Conservation (phyloP, 2,329 filamentous ascomycete species). For the Scedosporium boydii region DNA sequence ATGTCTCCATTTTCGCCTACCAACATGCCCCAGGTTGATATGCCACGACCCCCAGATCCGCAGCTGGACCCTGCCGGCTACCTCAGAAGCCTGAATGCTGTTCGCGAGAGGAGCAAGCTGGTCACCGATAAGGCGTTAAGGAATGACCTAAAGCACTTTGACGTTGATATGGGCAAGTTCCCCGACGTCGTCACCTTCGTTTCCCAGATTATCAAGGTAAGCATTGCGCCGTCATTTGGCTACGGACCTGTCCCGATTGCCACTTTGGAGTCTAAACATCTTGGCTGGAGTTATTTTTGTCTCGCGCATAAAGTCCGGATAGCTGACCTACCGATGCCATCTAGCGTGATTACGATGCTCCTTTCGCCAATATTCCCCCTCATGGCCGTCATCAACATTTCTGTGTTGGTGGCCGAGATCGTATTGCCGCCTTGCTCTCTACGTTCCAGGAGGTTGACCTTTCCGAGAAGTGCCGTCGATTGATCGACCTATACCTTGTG, state of each 20-base stretch:
- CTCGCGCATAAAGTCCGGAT: background rate
- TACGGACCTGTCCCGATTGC: background rate
- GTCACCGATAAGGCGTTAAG: conserved; percentile 67
- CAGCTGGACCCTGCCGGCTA: conserved; percentile 82
- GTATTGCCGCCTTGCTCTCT: conserved; percentile 60
- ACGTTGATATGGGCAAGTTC: conserved; percentile 80
- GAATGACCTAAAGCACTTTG: conserved; percentile 76
- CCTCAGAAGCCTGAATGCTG: conserved; percentile 78
- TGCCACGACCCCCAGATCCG: conserved; percentile 81
- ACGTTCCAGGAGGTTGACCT: conserved; percentile 63
- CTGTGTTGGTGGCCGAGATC: conserved; percentile 66
- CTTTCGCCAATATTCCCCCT: conserved; percentile 61
- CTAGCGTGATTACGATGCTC: conserved; percentile 46
- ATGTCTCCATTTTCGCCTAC: conserved; percentile 40
- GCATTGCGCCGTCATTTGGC: conserved; percentile 13
- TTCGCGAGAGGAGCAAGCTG: conserved; percentile 68
- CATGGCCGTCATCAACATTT: conserved; percentile 83
- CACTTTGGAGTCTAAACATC: background rate
- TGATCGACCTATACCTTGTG: conserved; percentile 69
- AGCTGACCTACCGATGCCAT: background rate
- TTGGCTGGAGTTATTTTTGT: too few species aligned
- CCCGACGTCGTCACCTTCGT: conserved; percentile 76
- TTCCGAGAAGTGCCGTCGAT: conserved; percentile 62
- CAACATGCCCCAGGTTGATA: conserved; percentile 63
- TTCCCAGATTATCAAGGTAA: conserved; percentile 88